Base-by-base conservation (phyloP, 2,329 filamentous ascomycete species). In the Colletotrichum sojae region DNA sequence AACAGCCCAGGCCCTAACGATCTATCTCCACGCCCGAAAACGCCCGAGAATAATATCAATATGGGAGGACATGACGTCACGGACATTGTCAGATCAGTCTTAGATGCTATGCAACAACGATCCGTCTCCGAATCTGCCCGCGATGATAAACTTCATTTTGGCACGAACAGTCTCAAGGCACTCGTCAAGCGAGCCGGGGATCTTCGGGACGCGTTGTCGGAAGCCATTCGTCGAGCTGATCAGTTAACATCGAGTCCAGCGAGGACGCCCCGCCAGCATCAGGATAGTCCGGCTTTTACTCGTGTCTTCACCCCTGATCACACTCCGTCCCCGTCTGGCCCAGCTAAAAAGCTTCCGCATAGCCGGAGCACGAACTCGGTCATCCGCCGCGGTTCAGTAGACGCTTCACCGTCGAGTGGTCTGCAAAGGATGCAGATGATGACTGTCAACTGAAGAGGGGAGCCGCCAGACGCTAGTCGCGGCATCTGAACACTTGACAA, bases 91-190 rank as follows among this genome's bases (percentile, higher is more conserved):
- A 84, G 87, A 39, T 89, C 88, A 5, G 88, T 91, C 4, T 89
- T 91, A 79, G 88, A 90, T 70, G 88, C 86, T 18, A 90, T 91
- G 86, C 86, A 90, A 68, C 84, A 88, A 65, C 84, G 85, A 22
- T 81, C 84, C 6, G 80, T 80, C 2, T 77, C 83, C 2, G 80
- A 85, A 53, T 78, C 83, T 10, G 77, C 75, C 12, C 80, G 84
- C 52, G 82, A 83, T 58, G 83, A 85, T 69, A 86, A 86, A 79
- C 85, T 91, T 74, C 90, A 90, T 67, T 92, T 92, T 71, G 90
- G 91, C 75, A 91, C 90, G 5, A 91, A 90, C 71, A 91, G 88
- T 76, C 83, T 92, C n/a, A 89, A 88, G 73, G 88, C 89, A 74
- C 80, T 92, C 61, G 90, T 92, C 45, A 89, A 88, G 75, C 84